These are phyloP conservation scores for Venturia aucupariae DNA, from an alignment of 2,329 filamentous ascomycete genomes.

Conservation along the genomic window DNA sequence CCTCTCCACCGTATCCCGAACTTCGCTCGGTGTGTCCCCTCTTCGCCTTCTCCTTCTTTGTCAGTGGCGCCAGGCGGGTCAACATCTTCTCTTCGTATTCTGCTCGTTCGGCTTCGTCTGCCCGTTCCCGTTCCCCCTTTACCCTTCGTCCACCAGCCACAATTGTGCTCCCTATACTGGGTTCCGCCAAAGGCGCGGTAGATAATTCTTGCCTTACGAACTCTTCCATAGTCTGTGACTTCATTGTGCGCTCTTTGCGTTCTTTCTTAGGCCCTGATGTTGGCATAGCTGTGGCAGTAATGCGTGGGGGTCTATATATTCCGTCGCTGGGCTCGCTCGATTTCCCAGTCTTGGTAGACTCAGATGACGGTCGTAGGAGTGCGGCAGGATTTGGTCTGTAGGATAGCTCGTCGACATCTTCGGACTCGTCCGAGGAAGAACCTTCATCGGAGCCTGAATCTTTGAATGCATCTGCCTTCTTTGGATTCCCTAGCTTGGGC, in stretches of 20 bases:
- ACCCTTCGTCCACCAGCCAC: slow-evolving; percentile 65
- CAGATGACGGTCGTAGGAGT: slow-evolving; percentile 26
- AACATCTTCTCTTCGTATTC: slow-evolving; percentile 93
- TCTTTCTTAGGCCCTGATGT: slow-evolving; percentile 52
- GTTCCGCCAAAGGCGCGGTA: slow-evolving; percentile 68
- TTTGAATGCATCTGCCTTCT: slow-evolving; percentile 22
- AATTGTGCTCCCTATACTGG: slow-evolving; percentile 88
- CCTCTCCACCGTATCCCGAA: slow-evolving; percentile 71
- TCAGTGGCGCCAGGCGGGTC: slow-evolving; percentile 71
- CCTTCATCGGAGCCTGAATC: slow-evolving; percentile 34
- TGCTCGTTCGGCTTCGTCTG: slow-evolving; percentile 66
- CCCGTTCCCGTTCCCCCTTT: slow-evolving; percentile 68
- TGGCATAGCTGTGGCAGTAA: slow-evolving; percentile 36
- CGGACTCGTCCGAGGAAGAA: slow-evolving; percentile 10
- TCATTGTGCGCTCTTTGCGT: slow-evolving; percentile 41
- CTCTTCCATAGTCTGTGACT: slow-evolving; percentile 80
- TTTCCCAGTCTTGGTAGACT: slow-evolving; percentile 20
- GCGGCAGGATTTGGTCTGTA: slow-evolving; percentile 52
- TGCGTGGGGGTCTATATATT: slow-evolving; percentile 80
- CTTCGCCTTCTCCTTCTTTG: slow-evolving; percentile 76
- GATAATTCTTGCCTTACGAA: slow-evolving; percentile 83
- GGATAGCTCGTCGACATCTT: slow-evolving; percentile 48
- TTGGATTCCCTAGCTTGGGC: slow-evolving; percentile 19
- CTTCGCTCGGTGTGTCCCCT: slow-evolving; percentile 39
- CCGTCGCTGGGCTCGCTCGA: slow-evolving; percentile 44